Base-by-base conservation (phyloP, 1,139 yeast species). In the Fermentozyma sake region DNA sequence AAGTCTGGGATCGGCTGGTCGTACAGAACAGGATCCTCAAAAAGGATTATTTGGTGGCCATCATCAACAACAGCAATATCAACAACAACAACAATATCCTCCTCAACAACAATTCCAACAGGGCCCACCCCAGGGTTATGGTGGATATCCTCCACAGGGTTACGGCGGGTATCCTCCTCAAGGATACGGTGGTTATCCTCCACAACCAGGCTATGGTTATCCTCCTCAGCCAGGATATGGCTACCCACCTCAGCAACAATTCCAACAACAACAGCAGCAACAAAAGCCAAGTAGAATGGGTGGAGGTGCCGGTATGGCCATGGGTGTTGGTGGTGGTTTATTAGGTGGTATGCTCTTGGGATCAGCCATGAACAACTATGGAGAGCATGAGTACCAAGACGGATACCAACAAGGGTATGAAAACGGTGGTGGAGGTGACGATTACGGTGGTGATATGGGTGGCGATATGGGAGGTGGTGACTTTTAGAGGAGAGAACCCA, bases 251-350 rank as follows among this genome's bases (percentile, higher is more conserved):
- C 49, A 38, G 16, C 41, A 33, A 12, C 55, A 42, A 16, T 53
- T 46, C 36, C 48, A 42, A 12, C 44, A 45, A 22, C 41, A 41
- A 21, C 50, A 31, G n/a, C 41, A 37, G n/a, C 48, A 41, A 8
- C 52, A 42, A 17, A 35, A 48, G 38, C 28, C 28, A 37, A 43
- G 57, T 24, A 59, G 65, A 11, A 44, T 56, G 28, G 61, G 49
- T 4, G 49, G 64, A 6, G 11, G 10, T 27, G 69, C 76, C 10
- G 73, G 77, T 19, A 46, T 75, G 58, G 76, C 81, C 16, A 52
- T 79, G 48, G 95, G 94, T 42, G 80, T 77, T 1, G 93, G 91
- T 41, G 91, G 82, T 16, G 95, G 95, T 55, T 48, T 83, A 32
- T 55, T 83, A 5, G 94, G 93, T 33, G 94, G 93, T 35, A 59